Base-by-base conservation (phyloP, 1,139 yeast species). In the Blastobotrys indianensis region DNA sequence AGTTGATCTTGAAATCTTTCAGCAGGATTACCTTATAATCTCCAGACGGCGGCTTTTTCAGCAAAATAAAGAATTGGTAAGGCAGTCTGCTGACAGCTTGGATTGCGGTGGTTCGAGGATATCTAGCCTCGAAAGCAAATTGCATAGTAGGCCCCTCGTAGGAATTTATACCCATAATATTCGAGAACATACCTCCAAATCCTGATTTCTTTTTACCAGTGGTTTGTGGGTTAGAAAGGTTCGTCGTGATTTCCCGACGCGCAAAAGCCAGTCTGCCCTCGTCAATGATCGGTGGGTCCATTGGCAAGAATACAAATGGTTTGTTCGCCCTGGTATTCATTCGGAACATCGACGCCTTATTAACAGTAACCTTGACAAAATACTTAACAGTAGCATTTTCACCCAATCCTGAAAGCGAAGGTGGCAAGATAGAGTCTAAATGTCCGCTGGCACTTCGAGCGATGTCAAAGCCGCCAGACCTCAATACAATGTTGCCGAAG, bases 361-460 rank as follows among this genome's bases (percentile, higher is more conserved):
- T 76, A 41, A 80, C 79, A 0, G 85, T 79, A 8, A 72, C 84
- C 58, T 80, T 80, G 46, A 80, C 67, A 55, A 72, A 78, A 56
- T 79, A 79, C 37, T 55, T 67, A 38, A 80, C 63, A 2, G 68
- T 62, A 10, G 80, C 83, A 53, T 62, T 60, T 8, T 70, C 71
- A 2, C 72, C 75, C 48, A 72, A 51, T 4, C 75, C 79, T 16
- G 70, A 63, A 20, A 80, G 61, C 1, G 83, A 71, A 0, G 87
- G 85, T 2, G 86, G 85, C 33, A 80, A 62, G 39, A 70, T 73
- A 1, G 68, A 57, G 2, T 63, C 60, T 2, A 69, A 56, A 55
- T 79, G 85, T 43, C 70, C 45, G 6, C 56, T 45, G 1, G 62
- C 52, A 25, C 55, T 54, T 10, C 55, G 46, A 16, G 59, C 59